A percentile compares a stretch with the other conserved stretches of the same genome.
Evolutionary conservation across 192 early-diverging fungal genomes (phyloP).

Genomic region (Backusella westeae): DNA sequence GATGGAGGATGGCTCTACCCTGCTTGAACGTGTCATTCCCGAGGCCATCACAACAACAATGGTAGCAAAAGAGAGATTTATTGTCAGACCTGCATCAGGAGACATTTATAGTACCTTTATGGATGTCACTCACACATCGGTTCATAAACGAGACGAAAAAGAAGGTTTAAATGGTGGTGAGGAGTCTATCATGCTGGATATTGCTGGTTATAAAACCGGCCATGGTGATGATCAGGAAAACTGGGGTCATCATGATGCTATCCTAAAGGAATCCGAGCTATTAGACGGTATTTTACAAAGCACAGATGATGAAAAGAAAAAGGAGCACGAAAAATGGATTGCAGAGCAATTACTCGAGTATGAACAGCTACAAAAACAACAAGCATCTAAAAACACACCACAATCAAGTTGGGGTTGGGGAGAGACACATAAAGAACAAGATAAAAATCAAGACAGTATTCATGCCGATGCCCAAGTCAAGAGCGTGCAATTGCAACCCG

Average conservation of each 20-base stretch:
- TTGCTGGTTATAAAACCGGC: constrained; percentile 46
- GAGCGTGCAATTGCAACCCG: constrained; percentile 33
- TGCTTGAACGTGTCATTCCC: constrained; percentile 24
- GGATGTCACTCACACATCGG: constrained; percentile 24
- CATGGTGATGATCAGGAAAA: not conserved
- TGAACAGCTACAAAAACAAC: not conserved
- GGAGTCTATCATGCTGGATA: constrained; percentile 44
- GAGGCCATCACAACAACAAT: constrained; percentile 30
- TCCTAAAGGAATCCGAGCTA: not conserved
- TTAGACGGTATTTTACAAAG: not conserved
- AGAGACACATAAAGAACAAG: not conserved
- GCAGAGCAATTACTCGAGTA: not conserved
- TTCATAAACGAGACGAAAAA: constrained; percentile 2
- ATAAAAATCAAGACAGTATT: not conserved
- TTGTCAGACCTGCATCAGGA: constrained; percentile 31
- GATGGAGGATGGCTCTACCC: constrained; percentile 30
- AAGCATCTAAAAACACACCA: not conserved
- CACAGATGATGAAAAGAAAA: not conserved
- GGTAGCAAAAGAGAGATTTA: constrained; percentile 31
- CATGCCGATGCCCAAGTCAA: not conserved
- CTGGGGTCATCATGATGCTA: not conserved
- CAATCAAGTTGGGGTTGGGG: not conserved
- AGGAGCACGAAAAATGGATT: not conserved
- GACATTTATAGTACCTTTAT: constrained; percentile 18
- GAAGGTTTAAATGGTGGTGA: constrained; percentile 29